A percentile compares a stretch with the other conserved stretches of the same genome.
phyloP scores from a whole-genome alignment of 2,329 filamentous ascomycete species.

The Escovopsis sp. region DNA sequence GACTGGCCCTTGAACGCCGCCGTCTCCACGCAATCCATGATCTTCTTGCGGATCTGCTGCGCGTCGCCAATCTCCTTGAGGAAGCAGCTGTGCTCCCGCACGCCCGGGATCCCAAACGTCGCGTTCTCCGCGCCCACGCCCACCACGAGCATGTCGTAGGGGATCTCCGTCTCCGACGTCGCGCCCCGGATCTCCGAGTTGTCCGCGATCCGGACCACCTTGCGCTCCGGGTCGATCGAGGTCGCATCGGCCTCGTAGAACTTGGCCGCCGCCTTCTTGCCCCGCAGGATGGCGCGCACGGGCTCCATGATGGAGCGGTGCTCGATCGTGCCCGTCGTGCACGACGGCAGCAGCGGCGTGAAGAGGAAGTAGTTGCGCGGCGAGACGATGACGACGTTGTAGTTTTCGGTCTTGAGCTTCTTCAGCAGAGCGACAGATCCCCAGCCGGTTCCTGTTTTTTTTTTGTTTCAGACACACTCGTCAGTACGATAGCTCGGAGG shows the following conservation, averaged over 20 bases:
- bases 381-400: conserved; percentile 96
- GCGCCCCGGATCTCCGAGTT: conserved; percentile 85
- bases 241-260: conserved; percentile 97
- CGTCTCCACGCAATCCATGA: conserved; percentile 99
- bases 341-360: conserved; percentile 91
- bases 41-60: conserved; percentile 90
- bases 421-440: conserved; percentile 89
- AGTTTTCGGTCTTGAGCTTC: conserved; percentile 97
- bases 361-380: conserved; percentile 99
- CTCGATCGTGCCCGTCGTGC: conserved; percentile 93
- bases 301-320: conserved; percentile 99
- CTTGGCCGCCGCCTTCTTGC: conserved; percentile 86
- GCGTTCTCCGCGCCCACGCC: conserved; percentile 97
- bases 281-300: conserved; percentile 84
- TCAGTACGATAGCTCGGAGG: not conserved
- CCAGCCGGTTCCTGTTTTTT: conserved; percentile 75
- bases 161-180: conserved; percentile 69
- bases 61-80: conserved; percentile 96
- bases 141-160: conserved; percentile 96
- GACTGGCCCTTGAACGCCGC: conserved; percentile 96
- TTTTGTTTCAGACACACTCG: not conserved
- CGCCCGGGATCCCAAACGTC: conserved; percentile 93
- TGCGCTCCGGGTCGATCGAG: conserved; percentile 85
- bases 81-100: conserved; percentile 91
- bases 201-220: conserved; percentile 78